phyloP scores from a whole-genome alignment of 352 stramenopile species.

The Peronospora tabacina region DNA sequence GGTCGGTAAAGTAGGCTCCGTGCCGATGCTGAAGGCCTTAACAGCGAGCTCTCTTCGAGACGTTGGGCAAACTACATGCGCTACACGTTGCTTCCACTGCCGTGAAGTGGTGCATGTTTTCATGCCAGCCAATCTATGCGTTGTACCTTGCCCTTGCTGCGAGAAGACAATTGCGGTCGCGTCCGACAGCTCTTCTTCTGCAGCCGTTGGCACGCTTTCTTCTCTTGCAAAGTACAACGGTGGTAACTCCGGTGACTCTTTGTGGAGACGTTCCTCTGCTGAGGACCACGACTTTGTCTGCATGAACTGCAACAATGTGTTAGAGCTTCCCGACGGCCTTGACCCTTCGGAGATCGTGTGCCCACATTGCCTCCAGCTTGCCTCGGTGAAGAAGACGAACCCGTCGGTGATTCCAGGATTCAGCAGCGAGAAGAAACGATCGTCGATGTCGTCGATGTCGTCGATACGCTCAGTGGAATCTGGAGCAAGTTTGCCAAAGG shows the following conservation, averaged over 20 bases:
- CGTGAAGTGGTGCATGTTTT: conserved; percentile 42
- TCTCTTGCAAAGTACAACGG: conserved; percentile 24
- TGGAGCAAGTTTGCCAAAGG: conserved; percentile 24
- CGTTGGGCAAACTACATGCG: conserved; percentile 21
- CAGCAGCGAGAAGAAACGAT: conserved; percentile 22
- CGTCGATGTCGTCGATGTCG: conserved; percentile 19
- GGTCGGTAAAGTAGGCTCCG: background rate
- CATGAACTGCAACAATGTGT: conserved; percentile 46
- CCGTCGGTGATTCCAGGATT: conserved; percentile 23
- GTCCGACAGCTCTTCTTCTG: conserved; percentile 23
- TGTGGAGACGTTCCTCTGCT: conserved; percentile 1
- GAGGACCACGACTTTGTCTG: conserved; percentile 35
- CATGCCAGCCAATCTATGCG: conserved; percentile 21
- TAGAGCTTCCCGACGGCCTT: conserved; percentile 42
- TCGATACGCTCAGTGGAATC: conserved; percentile 32
- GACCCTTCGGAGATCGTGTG: conserved; percentile 49
- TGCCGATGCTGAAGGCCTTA: conserved; percentile 18
- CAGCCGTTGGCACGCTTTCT: conserved; percentile 22
- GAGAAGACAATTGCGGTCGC: conserved; percentile 35
- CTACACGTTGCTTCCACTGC: conserved; percentile 53
- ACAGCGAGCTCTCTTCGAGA: conserved; percentile 10
- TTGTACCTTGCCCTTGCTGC: conserved; percentile 38
- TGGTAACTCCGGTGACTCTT: conserved; percentile 4
- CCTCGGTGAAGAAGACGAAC: conserved; percentile 37
- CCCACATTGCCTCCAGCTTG: conserved; percentile 55